phyloP scores from a whole-genome alignment of 2,329 filamentous ascomycete species.

The Pseudocercospora vitis region DNA sequence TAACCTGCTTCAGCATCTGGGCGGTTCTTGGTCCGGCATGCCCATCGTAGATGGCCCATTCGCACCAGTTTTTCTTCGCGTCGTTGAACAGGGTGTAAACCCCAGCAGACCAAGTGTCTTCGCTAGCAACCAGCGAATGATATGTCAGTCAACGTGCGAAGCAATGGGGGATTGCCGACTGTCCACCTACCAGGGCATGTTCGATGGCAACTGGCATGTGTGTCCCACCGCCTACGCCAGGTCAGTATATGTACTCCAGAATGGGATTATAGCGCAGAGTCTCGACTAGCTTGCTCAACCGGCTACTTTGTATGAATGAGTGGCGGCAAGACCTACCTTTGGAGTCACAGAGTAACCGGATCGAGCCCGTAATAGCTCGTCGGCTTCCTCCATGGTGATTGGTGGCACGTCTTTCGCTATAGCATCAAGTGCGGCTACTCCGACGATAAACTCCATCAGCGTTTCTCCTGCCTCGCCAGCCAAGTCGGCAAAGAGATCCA shows the following conservation, averaged over 20 bases:
- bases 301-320: too few species aligned
- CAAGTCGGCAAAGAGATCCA: conserved; percentile 12
- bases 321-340: conserved; percentile 12
- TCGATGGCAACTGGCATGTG: conserved; percentile 30
- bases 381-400: conserved; percentile 26
- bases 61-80: conserved; percentile 28
- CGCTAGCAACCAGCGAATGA: too few species aligned
- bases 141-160: too few species aligned
- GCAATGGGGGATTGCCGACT: too few species aligned
- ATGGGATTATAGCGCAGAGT: too few species aligned
- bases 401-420: conserved; percentile 25
- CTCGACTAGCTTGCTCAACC: too few species aligned
- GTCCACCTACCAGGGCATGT: too few species aligned
- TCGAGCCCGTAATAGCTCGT: conserved; percentile 24
- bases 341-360: conserved; percentile 29
- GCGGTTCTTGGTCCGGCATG: conserved; percentile 40
- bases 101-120: conserved; percentile 30
- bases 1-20: conserved; percentile 27
- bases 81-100: conserved; percentile 28
- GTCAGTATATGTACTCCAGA: background rate
- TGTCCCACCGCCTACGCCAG: conserved; percentile 26
- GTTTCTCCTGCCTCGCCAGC: conserved; percentile 13
- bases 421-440: conserved; percentile 22
- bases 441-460: conserved; percentile 24
- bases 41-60: conserved; percentile 46